A percentile compares a stretch with the other conserved stretches of the same genome.
phyloP scores from a whole-genome alignment of 2,329 filamentous ascomycete genomes.

The Diaporthe batatas region DNA sequence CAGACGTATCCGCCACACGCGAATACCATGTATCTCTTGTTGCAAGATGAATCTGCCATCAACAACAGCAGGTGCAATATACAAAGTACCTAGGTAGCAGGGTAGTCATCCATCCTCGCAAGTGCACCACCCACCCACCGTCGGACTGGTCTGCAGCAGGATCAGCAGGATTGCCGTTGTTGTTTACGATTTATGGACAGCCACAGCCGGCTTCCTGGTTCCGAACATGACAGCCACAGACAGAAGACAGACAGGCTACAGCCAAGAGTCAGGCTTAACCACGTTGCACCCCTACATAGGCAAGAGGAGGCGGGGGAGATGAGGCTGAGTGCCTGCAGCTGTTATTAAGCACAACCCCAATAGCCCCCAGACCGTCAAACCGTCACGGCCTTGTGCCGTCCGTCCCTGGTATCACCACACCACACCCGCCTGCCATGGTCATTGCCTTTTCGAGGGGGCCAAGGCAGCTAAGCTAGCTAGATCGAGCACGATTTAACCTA shows the following conservation, averaged over 20 bases:
- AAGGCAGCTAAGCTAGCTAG: too few species aligned
- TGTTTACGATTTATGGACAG: background rate
- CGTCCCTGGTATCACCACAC: background rate
- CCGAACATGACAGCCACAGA: background rate
- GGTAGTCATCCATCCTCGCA: background rate
- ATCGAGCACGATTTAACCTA: background rate
- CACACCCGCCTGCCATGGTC: too few species aligned
- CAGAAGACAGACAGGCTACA: background rate
- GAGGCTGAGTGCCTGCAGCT: conserved; percentile 14
- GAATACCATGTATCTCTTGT: too few species aligned
- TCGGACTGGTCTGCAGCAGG: background rate
- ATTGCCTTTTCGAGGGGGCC: background rate
- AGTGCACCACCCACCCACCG: too few species aligned
- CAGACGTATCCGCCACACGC: background rate
- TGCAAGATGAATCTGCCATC: background rate
- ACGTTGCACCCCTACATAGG: too few species aligned
- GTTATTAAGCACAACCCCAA: background rate
- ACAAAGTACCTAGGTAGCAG: too few species aligned
- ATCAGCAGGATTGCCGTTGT: background rate
- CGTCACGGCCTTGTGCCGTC: background rate
- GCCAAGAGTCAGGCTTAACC: background rate
- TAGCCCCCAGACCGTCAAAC: too few species aligned
- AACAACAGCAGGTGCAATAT: background rate
- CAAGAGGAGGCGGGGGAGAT: background rate
- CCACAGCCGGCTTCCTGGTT: background rate